Conservation (phyloP, 352 stramenopile genomes). For the Pythium aquatile region DNA sequence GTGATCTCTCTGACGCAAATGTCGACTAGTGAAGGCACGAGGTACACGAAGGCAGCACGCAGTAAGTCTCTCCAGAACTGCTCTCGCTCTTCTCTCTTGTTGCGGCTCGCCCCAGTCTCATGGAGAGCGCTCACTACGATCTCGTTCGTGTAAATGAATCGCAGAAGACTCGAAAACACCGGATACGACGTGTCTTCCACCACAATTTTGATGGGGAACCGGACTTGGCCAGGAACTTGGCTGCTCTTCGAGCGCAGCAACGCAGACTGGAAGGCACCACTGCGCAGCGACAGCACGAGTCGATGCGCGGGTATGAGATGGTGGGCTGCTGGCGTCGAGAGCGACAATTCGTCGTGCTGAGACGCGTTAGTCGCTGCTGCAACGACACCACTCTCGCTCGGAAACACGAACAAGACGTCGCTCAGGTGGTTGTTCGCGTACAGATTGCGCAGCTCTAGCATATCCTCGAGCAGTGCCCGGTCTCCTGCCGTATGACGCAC, state of each 20-base stretch:
- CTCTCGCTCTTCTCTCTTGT: slow-evolving; percentile 30
- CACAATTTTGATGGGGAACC: slow-evolving; percentile 80
- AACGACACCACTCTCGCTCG: slow-evolving; percentile 11
- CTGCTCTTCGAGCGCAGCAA: slow-evolving; percentile 68
- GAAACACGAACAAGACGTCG: slow-evolving; percentile 79
- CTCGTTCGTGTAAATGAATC: slow-evolving; percentile 82
- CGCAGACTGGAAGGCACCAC: slow-evolving; percentile 65
- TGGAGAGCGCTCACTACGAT: slow-evolving; percentile 24
- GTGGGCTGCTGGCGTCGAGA: slow-evolving; percentile 20
- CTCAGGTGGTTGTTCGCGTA: slow-evolving; percentile 76
- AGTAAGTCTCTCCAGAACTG: slow-evolving; percentile 70
- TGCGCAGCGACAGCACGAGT: slow-evolving; percentile 70
- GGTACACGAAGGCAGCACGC: slow-evolving; percentile 66
- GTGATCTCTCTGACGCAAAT: slow-evolving; percentile 59
- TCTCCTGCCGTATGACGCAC: slow-evolving; percentile 13
- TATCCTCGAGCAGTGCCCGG: slow-evolving; percentile 40
- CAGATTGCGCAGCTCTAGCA: slow-evolving; percentile 53
- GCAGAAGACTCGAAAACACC: slow-evolving; percentile 66
- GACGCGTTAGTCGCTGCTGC: background rate
- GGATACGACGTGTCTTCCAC: slow-evolving; percentile 77
- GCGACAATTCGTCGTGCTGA: background rate
- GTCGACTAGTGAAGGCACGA: slow-evolving; percentile 62
- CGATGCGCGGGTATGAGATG: slow-evolving; percentile 75
- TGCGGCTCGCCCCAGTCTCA: slow-evolving; percentile 7
- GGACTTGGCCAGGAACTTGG: slow-evolving; percentile 59